Base-by-base conservation (phyloP, 306 rosid genomes). In the Luffa aegyptiaca region DNA sequence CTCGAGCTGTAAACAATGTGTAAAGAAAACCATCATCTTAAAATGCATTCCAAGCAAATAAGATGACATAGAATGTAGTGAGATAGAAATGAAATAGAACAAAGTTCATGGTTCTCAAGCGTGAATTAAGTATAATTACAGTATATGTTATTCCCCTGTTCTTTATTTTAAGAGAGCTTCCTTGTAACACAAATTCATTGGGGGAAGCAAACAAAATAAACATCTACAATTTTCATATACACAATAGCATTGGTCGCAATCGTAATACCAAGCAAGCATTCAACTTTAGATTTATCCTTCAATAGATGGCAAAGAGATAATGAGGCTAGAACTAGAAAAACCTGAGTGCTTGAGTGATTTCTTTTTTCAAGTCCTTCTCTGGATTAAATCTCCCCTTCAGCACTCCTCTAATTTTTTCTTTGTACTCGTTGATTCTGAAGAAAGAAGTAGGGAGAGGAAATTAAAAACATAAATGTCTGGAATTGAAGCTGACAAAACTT, bases 331-430 rank as follows among this genome's bases (percentile, higher is more conserved):
- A 88, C 70, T 33, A 39, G 52, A 84, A 87, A 61, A 84, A 94
- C 98, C 97, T 91, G 86, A 84, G 42, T 61, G 89, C 93, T 71
- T 85, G 90, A 57, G 86, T 80, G 72, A 95, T 83, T 88, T 95
- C 98, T 82, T 77, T 90, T 85, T 89, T 92, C 88, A 95, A 76
- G 77, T 95, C 98, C 86, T 92, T 92, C 79, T 92, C 98, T 11
- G 79, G 79, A 86, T 97, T 97, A 77, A 95, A 81, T 86, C 97
- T 91, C 77, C 97, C 98, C 80, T 90, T 92, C 58, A 95, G 89
- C 75, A 87, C 97, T 80, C 86, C 92, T 86, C 89, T 90, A 84
- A 92, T 87, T 83, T 83, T 92, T 81, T 92, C 98, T 78, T 84
- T 91, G 84, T 88, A 82, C 36, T 91, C 97, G 78, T 95, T 93